These are phyloP conservation scores for Primulina eburnea DNA, from an alignment of 257 asterid genomes.

Conservation along the genomic window DNA sequence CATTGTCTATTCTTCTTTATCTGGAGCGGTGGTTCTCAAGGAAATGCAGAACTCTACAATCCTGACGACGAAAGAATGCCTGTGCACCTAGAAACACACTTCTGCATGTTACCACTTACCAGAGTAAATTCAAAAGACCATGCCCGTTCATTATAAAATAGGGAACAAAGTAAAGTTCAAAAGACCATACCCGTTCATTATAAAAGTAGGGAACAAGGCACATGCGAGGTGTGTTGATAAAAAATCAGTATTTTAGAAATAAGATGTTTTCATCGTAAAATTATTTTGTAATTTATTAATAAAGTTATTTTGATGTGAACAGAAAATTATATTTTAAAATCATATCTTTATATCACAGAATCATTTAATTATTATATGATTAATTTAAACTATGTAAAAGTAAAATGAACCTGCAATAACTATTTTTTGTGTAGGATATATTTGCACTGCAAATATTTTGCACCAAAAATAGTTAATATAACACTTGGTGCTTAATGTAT, in stretches of 20 bases:
- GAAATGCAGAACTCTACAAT: constrained; percentile 4
- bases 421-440: background rate
- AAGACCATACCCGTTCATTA: constrained; percentile 6
- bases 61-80: constrained; percentile 5
- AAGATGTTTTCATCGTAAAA: too few relatives aligned
- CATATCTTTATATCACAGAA: background rate
- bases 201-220: background rate
- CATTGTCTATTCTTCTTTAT: background rate
- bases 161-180: background rate
- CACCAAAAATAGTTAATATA: background rate
- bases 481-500: background rate
- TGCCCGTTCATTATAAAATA: constrained; percentile 1
- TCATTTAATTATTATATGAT: background rate
- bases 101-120: too few relatives aligned
- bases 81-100: constrained; percentile 10
- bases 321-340: background rate
- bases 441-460: background rate
- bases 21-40: constrained; percentile 14
- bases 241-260: too few relatives aligned
- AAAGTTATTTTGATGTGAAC: background rate
- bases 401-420: background rate
- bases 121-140: background rate
- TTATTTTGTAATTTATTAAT: too few relatives aligned
- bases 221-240: background rate
- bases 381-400: background rate